These are phyloP conservation scores for Chlorella sp. DNA, from an alignment of 139 green algal species.

Conservation along the genomic window DNA sequence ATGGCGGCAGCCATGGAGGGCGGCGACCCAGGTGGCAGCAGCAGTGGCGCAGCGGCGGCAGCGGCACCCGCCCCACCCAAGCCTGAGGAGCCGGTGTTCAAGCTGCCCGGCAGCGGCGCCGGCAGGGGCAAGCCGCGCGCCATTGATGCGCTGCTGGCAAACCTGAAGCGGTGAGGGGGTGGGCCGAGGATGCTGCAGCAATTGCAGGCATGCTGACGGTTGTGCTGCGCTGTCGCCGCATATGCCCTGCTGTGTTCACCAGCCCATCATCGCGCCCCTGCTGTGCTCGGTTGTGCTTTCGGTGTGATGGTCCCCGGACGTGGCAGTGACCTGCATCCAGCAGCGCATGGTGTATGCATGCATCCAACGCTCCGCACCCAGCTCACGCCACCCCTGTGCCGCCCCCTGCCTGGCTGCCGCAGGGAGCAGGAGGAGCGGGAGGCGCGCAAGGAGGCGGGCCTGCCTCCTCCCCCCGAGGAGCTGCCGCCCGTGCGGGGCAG, in stretches of 20 bases:
- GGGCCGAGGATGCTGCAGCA: background rate
- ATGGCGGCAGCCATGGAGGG: conserved; percentile 51
- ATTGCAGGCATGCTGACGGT: background rate
- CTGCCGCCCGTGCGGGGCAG: conserved; percentile 21
- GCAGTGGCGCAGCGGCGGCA: background rate
- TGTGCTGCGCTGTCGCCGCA: background rate
- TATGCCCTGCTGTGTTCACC: background rate
- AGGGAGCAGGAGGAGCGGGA: conserved; percentile 89
- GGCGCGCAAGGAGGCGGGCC: conserved; percentile 47
- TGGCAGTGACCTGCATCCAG: too few relatives aligned
- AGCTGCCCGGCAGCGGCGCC: conserved; percentile 29
- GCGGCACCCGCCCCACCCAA: background rate
- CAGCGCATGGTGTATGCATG: too few relatives aligned
- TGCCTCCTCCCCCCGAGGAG: conserved; percentile 22
- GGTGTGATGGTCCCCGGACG: too few relatives aligned
- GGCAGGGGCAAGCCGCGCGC: conserved; percentile 69
- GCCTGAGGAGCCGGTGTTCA: conserved; percentile 39
- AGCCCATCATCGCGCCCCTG: background rate
- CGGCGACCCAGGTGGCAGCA: background rate
- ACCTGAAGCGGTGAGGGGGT: conserved; percentile 77
- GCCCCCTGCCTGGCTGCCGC: background rate
- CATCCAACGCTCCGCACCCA: too few relatives aligned
- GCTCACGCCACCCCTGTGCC: background rate
- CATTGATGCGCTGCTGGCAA: conserved; percentile 93
- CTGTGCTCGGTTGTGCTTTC: too few relatives aligned